Conservation (phyloP, 306 rosid species). For the Fagus sylvatica region DNA sequence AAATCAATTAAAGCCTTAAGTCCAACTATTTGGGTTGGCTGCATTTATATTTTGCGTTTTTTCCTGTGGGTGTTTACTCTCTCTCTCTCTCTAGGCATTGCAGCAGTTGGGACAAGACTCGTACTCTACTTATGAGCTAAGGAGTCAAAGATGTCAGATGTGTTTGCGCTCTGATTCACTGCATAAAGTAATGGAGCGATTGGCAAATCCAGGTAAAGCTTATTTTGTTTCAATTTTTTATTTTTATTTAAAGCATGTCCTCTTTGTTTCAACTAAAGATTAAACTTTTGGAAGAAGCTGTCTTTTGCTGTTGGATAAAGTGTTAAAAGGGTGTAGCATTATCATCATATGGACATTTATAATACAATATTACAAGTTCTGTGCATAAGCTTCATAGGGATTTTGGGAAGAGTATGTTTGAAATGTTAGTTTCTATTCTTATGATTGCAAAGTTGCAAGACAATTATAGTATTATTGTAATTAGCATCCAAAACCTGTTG, state of each 20-base stretch:
- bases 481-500: not conserved
- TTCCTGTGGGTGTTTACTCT: not conserved
- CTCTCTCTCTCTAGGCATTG: conserved; percentile 62
- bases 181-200: conserved; percentile 96
- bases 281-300: not conserved
- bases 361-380: not conserved
- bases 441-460: not conserved
- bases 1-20: not conserved
- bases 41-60: conserved; percentile 3
- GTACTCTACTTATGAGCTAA: conserved; percentile 55
- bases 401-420: not conserved
- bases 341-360: no score
- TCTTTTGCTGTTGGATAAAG: not conserved
- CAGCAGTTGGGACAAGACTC: conserved; percentile 94
- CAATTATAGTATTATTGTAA: not conserved
- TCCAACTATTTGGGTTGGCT: not conserved
- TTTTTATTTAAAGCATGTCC: conserved; percentile 1
- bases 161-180: conserved; percentile 86
- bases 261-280: not conserved
- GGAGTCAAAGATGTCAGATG: conserved; percentile 97
- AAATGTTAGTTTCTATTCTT: not conserved
- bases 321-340: no score
- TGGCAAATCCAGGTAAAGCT: conserved; percentile 74
- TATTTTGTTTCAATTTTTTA: conserved; percentile 6
- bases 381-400: not conserved